These are phyloP conservation scores for Colletotrichum sp. DNA, from an alignment of 2,329 filamentous ascomycete species.

Conservation along the genomic window DNA sequence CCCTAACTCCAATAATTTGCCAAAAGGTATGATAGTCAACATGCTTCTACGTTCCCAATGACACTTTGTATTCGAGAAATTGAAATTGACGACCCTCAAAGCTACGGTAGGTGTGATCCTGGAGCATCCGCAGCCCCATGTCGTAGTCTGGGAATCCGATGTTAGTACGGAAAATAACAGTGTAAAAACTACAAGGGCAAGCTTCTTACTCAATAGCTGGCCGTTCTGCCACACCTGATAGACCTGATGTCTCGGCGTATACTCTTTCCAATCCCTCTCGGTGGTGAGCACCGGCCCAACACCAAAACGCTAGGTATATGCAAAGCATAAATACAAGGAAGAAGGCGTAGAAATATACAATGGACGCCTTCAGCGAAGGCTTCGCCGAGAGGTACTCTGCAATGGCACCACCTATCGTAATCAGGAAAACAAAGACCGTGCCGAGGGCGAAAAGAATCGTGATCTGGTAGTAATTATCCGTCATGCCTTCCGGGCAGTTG, in stretches of 20 bases:
- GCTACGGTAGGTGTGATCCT: too few relatives aligned
- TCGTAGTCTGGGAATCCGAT: too few relatives aligned
- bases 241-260: fast-evolving
- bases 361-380: too few relatives aligned
- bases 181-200: not conserved
- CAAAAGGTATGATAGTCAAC: too few relatives aligned
- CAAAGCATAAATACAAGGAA: not conserved
- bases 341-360: too few relatives aligned
- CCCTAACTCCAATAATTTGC: too few relatives aligned
- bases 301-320: not conserved
- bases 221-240: not conserved
- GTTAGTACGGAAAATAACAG: too few relatives aligned
- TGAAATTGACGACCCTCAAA: too few relatives aligned
- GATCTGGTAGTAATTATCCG: not conserved
- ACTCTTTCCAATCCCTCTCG: not conserved
- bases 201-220: not conserved
- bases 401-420: too few relatives aligned
- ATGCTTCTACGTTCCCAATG: too few relatives aligned
- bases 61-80: too few relatives aligned
- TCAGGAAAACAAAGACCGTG: not conserved
- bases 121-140: too few relatives aligned
- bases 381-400: not conserved
- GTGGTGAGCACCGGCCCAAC: fast-evolving
- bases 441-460: not conserved
- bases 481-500: not conserved